Evolutionary conservation across 2,329 filamentous ascomycete species (phyloP), one percentile per base, ranked within the genome.

Genomic region (Arthrobotrys megalospora): DNA sequence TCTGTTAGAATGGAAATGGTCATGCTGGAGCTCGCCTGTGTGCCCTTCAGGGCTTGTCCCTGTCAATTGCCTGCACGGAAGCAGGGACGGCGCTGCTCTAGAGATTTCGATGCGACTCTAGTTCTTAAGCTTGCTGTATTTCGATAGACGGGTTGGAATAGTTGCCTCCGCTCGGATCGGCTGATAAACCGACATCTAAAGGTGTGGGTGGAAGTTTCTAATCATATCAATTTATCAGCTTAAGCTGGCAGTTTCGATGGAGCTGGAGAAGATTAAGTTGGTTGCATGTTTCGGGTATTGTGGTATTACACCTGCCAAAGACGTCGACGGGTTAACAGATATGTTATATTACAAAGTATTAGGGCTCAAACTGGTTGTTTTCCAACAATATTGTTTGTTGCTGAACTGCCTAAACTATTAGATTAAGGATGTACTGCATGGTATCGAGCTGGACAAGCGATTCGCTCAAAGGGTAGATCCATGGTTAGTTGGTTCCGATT

Each of bases 21-120:
- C 11, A 24, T 45, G 36, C 34, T 76, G 64, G 72, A 76, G 72
- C 73, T 77, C 73, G 65, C 73, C 66, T 77, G 73, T 62, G 28
- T 34, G 36, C 41, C 67, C 67, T 70, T 34, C 38, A 60, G 36
- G 55, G 55, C 55, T 43, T 36, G 14, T 60, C 60, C 48, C 60
- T 55, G 43, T 47, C 34, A 53, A 48, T 66, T 64, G 28, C 43
- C 45, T 69, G 71, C 71, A 69, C n/a, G 64, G 53, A 76, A 69
- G 71, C 55, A 76, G 71, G 72, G 72, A 64, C 71, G 55, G 47
- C 36, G 65, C 48, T 50, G 63, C 47, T 50, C 50, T 58, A 10
- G 45, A 58, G 48, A 65, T 60, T 64, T 45, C 55, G 63, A 67
- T 68, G 60, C 41, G 64, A 50, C 65, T 53, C 6, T 21, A 38